Evolutionary conservation across 768 basidiomycete species (phyloP).

Genomic region (Boletellus ananiceps): DNA sequence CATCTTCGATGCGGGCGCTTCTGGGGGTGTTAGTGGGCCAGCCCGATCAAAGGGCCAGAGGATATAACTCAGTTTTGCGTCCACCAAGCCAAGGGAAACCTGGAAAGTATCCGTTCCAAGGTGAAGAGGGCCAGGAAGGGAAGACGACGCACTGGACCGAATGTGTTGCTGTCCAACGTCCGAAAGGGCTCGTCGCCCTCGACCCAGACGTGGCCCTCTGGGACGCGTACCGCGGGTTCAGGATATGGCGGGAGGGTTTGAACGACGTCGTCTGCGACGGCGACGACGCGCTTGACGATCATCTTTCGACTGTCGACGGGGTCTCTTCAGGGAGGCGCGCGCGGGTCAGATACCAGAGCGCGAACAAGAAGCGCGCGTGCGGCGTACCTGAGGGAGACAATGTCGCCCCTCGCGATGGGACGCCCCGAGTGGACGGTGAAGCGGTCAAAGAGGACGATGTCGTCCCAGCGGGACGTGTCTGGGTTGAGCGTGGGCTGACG

Average conservation of each 20-base stretch:
- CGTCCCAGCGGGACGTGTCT: slow-evolving; percentile 55
- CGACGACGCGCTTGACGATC: slow-evolving; percentile 65
- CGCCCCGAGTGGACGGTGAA: slow-evolving; percentile 34
- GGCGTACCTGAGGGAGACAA: slow-evolving; percentile 57
- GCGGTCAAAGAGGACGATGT: slow-evolving; percentile 62
- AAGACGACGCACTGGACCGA: slow-evolving; percentile 53
- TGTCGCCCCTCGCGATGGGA: slow-evolving; percentile 51
- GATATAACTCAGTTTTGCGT: slow-evolving; percentile 46
- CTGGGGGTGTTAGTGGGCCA: slow-evolving; percentile 32
- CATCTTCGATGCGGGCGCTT: slow-evolving; percentile 13
- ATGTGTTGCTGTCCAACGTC: slow-evolving; percentile 67
- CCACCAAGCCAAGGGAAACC: slow-evolving; percentile 46
- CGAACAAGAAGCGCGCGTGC: too few relatives aligned
- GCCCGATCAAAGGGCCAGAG: slow-evolving; percentile 50
- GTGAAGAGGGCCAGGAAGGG: too few relatives aligned
- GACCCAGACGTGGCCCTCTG: slow-evolving; percentile 67
- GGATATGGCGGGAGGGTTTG: slow-evolving; percentile 69
- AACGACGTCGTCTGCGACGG: slow-evolving; percentile 57
- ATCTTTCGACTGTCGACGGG: slow-evolving; percentile 49
- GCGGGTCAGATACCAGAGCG: not conserved
- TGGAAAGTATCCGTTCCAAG: not conserved
- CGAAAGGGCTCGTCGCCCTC: slow-evolving; percentile 46
- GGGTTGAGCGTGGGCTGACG: slow-evolving; percentile 73
- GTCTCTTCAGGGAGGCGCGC: slow-evolving; percentile 40
- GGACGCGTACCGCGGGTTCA: slow-evolving; percentile 47